Conservation (phyloP, 306 rosid genomes). For the Dryas drummondii region DNA sequence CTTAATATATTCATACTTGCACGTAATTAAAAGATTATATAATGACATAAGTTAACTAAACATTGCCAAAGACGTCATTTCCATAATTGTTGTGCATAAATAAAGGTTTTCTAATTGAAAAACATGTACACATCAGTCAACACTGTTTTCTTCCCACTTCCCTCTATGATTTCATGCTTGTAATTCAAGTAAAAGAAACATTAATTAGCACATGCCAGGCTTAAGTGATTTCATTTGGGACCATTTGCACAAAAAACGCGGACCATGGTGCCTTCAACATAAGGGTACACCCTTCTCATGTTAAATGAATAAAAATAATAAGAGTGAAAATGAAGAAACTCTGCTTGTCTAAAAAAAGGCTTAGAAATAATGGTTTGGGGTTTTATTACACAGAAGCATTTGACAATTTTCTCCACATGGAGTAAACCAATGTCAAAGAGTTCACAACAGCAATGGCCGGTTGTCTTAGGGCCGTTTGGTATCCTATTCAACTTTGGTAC, state of each 20-base stretch:
- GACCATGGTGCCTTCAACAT: conserved; percentile 1
- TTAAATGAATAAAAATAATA: neutral
- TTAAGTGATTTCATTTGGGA: too few relatives aligned
- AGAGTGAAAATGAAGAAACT: conserved; percentile 20
- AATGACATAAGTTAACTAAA: too few relatives aligned
- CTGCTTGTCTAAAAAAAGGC: neutral
- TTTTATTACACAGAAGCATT: neutral
- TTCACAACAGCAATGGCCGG: neutral
- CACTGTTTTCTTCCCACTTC: neutral
- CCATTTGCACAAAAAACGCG: too few relatives aligned
- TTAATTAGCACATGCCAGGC: neutral
- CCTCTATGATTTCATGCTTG: conserved; percentile 13
- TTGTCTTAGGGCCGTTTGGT: too few relatives aligned
- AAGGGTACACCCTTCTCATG: neutral
- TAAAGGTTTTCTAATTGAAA: neutral
- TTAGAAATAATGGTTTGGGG: neutral
- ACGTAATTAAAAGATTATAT: too few relatives aligned
- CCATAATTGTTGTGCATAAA: neutral
- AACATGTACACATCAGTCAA: neutral
- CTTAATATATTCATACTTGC: neutral
- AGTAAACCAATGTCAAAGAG: neutral
- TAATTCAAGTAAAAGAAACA: neutral
- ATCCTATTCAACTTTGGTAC: too few relatives aligned
- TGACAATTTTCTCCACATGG: neutral
- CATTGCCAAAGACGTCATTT: too few relatives aligned